Evolutionary conservation across 169 alveolate species (phyloP), one percentile per base, ranked within the genome.

Genomic region (Haemoproteus tartakovskyi): DNA sequence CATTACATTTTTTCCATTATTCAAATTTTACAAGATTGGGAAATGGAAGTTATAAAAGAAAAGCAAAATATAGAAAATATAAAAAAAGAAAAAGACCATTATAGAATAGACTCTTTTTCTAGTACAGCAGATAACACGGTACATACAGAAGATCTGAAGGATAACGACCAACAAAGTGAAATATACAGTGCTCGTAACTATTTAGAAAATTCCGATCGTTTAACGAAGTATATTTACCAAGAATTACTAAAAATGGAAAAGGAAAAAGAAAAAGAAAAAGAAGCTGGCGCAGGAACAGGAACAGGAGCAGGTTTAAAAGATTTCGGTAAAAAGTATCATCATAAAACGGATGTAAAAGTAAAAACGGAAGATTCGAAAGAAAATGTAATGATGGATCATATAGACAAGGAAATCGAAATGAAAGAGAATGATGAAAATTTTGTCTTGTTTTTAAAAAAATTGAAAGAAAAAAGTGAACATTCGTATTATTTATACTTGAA

Each of bases 401-500:
- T n/a, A n/a, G n/a, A n/a, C n/a, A n/a, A n/a, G n/a, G n/a, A n/a
- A n/a, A n/a, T n/a, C n/a, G n/a, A n/a, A n/a, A n/a, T n/a, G n/a
- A n/a, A n/a, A n/a, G n/a, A n/a, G n/a, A 8, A 45, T 30, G 84
- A 70, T 56, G 78, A 70, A 3, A 70, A 70, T 47, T 70, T 70
- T 59, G 78, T 70, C 21, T 24, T 70, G 11, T 70, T 70, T 70
- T 70, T 70, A 43, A 70, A 56, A 70, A 45, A 47, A 70, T 56
- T 70, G 61, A 70, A 70, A 47, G 11, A 27, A 2, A 56, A 56
- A 56, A 70, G 60, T 37, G 84, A 70, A 24, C 57, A 70, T 38
- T 70, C 84, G 4, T 70, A 70, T 29, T 70, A 56, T 56, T 59
- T 70, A 57, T 70, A 70, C 59, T 43, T 70, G 8, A 70, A 70